phyloP scores from a whole-genome alignment of 169 alveolate species.

The Cryptosporidium meleagridis region DNA sequence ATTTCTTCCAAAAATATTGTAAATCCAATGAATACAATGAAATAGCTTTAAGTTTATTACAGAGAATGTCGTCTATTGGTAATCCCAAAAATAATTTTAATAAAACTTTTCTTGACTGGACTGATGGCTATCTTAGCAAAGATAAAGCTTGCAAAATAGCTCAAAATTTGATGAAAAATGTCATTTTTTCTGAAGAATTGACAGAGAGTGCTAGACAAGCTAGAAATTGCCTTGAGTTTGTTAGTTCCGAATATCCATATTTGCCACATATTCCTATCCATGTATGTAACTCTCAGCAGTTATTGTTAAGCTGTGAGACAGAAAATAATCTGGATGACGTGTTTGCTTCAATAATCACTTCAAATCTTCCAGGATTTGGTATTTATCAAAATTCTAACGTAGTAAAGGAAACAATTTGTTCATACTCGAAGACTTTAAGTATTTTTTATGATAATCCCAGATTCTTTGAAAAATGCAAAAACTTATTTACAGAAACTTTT shows the following conservation, averaged over 20 bases:
- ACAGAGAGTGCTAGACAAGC: background rate
- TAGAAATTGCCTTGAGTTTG: slow-evolving; percentile 6
- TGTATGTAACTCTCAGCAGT: slow-evolving; percentile 11
- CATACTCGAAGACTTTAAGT: background rate
- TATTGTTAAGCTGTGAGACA: slow-evolving; percentile 8
- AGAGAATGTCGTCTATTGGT: background rate
- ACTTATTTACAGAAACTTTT: background rate
- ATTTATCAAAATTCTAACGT: background rate
- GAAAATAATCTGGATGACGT: background rate
- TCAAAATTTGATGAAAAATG: background rate
- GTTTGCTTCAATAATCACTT: slow-evolving; percentile 1
- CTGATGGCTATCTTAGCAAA: background rate
- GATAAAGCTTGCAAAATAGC: slow-evolving; percentile 23
- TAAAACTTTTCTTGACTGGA: slow-evolving; percentile 7
- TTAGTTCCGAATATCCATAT: background rate
- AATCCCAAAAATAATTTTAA: background rate
- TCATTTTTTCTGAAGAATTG: background rate
- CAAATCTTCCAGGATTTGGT: background rate
- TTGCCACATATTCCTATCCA: slow-evolving; percentile 45
- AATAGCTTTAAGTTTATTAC: background rate
- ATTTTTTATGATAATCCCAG: background rate
- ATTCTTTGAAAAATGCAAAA: background rate
- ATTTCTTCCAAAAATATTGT: background rate
- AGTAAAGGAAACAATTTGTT: background rate
- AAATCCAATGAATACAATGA: background rate